These are phyloP conservation scores for Aspergillus fumigatiaffinis DNA, from an alignment of 2,329 filamentous ascomycete species.

Conservation along the genomic window DNA sequence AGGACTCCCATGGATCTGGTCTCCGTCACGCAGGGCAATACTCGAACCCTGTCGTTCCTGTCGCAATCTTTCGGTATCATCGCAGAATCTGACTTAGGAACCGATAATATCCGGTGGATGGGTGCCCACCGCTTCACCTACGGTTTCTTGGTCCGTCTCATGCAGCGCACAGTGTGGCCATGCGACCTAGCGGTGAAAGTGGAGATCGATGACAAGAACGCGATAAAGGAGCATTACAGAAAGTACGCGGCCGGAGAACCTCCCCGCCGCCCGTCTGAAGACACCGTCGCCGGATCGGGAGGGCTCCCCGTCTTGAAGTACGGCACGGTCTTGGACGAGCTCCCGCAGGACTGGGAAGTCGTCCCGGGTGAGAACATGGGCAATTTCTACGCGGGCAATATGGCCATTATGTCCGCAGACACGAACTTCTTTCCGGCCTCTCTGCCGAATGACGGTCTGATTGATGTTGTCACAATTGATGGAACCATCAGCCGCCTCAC, in stretches of 20 bases:
- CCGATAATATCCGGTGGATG: constrained; percentile 92
- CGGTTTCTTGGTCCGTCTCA: constrained; percentile 73
- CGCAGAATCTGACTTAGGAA: constrained; percentile 84
- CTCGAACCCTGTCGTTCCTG: constrained; percentile 76
- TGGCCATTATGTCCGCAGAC: constrained; percentile 86
- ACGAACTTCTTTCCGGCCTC: constrained; percentile 79
- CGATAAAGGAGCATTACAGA: constrained; percentile 70
- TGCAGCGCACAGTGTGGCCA: constrained; percentile 76
- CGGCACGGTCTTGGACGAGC: constrained; percentile 71
- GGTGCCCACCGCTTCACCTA: constrained; percentile 78
- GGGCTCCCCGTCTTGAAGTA: constrained; percentile 71
- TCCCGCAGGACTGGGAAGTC: constrained; percentile 74
- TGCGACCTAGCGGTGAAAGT: constrained; percentile 85
- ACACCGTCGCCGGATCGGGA: constrained; percentile 41
- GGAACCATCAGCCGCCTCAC: constrained; percentile 67
- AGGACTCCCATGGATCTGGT: constrained; percentile 80
- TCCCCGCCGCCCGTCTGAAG: constrained; percentile 17
- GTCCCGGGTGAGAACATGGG: constrained; percentile 73
- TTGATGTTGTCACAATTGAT: constrained; percentile 79
- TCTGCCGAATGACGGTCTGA: constrained; percentile 74
- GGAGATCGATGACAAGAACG: constrained; percentile 70
- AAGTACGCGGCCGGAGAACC: constrained; percentile 39
- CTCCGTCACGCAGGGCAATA: constrained; percentile 77
- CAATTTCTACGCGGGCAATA: constrained; percentile 93
- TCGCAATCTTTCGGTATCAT: constrained; percentile 87